A percentile compares a stretch with the other conserved stretches of the same genome.
phyloP scores from a whole-genome alignment of 169 alveolate species.

The Plasmodium vinckei region DNA sequence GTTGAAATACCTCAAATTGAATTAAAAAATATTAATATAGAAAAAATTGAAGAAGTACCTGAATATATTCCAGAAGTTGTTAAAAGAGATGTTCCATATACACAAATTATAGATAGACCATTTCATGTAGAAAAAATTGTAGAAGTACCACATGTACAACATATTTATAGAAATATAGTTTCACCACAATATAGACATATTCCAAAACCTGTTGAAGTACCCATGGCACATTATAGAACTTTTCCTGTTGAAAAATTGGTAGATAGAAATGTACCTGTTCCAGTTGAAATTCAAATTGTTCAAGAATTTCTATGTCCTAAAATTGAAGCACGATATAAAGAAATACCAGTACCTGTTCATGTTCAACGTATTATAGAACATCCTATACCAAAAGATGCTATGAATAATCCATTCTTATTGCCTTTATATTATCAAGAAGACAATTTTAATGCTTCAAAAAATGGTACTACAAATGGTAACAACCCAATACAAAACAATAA shows the following conservation, averaged over 20 bases:
- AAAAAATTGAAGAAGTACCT: constrained; percentile 62
- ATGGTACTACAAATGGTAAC: background rate
- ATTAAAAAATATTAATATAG: constrained; percentile 84
- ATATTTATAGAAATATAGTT: constrained; percentile 89
- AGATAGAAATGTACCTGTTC: constrained; percentile 93
- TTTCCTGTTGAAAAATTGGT: constrained; percentile 91
- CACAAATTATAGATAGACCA: constrained; percentile 85
- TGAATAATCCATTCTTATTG: constrained; percentile 63
- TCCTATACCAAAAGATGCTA: constrained; percentile 90
- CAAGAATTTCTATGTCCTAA: constrained; percentile 92
- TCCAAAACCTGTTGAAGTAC: constrained; percentile 95
- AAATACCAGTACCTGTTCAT: constrained; percentile 93
- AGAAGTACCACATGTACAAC: constrained; percentile 94
- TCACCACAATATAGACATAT: constrained; percentile 93
- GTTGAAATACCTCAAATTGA: constrained; percentile 92
- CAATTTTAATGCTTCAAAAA: constrained; percentile 5
- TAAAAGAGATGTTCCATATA: constrained; percentile 81
- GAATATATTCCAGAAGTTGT: constrained; percentile 84
- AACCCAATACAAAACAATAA: constrained; percentile 4
- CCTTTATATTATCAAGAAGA: constrained; percentile 72
- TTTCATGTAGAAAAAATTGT: constrained; percentile 91
- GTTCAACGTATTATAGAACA: constrained; percentile 93
- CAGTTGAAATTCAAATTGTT: constrained; percentile 92
- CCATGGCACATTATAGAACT: constrained; percentile 92
- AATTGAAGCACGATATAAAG: constrained; percentile 90